A percentile compares a stretch with the other conserved stretches of the same genome.
Evolutionary conservation across 257 asterid genomes (phyloP).

Genomic region (Solanum boliviense): DNA sequence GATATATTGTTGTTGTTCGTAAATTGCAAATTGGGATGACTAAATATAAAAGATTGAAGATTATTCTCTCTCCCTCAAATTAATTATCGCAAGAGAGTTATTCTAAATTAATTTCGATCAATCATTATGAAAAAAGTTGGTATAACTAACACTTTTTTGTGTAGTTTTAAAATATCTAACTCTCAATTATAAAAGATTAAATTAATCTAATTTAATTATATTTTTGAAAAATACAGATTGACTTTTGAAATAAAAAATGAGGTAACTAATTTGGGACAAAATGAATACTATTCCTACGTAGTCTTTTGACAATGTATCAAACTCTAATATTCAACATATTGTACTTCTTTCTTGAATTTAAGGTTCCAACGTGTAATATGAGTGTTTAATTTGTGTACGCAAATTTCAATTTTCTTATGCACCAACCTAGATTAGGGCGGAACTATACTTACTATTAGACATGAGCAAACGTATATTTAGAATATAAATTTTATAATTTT

Average conservation of each 20-base stretch:
- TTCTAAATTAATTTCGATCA: neutral
- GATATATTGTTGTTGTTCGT: too few species aligned
- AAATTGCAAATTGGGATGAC: rapidly evolving
- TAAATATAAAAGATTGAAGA: neutral
- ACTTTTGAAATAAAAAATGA: too few species aligned
- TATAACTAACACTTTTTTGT: neutral
- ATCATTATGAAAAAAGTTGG: neutral
- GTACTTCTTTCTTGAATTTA: neutral
- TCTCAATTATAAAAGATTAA: too few species aligned
- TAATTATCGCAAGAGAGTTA: too few species aligned
- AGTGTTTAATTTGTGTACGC: neutral
- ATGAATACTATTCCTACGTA: too few species aligned
- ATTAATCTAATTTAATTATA: too few species aligned
- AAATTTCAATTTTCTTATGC: too few species aligned
- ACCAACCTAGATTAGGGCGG: neutral
- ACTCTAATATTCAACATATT: neutral
- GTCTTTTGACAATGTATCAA: neutral
- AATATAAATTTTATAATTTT: too few species aligned
- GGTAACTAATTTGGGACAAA: neutral
- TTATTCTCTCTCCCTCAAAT: neutral
- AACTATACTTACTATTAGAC: too few species aligned
- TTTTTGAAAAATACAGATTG: too few species aligned
- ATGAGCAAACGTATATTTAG: neutral
- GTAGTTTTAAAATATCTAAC: too few species aligned
- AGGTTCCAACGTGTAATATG: neutral